Percentiles rank a stretch among this genome's conserved stretches.
phyloP scores from a whole-genome alignment of 805 yeast genomes.

The Saccharomycopsis sp. region DNA sequence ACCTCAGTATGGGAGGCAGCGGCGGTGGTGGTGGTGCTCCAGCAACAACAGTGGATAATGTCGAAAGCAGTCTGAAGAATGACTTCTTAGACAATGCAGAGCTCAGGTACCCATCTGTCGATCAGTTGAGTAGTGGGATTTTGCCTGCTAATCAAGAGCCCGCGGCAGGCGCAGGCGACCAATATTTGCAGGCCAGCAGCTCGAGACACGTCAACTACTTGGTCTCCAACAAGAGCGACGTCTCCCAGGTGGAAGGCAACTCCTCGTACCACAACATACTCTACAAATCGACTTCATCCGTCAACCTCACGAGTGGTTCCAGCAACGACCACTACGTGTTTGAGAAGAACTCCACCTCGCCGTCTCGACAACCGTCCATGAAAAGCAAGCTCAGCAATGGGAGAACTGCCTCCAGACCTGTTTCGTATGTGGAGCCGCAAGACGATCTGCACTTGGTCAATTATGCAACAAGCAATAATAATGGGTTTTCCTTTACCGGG shows the following conservation, averaged over 20 bases:
- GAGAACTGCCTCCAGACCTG: slow-evolving; percentile 4
- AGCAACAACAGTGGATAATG: too few species aligned
- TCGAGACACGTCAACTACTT: background rate
- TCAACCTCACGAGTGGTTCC: slow-evolving; percentile 3
- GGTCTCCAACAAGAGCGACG: slow-evolving; percentile 10
- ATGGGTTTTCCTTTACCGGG: slow-evolving; percentile 3
- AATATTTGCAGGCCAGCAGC: too few species aligned
- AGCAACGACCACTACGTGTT: slow-evolving; percentile 3
- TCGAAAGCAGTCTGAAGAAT: too few species aligned
- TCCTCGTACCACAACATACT: background rate
- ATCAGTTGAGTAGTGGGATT: too few species aligned
- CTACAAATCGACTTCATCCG: slow-evolving; percentile 9
- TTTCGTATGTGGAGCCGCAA: slow-evolving; percentile 3
- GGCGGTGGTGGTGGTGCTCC: too few species aligned
- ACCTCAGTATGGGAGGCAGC: too few species aligned
- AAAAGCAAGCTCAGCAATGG: slow-evolving; percentile 10
- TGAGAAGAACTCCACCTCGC: slow-evolving; percentile 3
- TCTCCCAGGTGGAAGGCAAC: too few species aligned
- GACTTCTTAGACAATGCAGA: slow-evolving; percentile 6
- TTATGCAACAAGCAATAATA: background rate
- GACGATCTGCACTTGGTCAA: background rate
- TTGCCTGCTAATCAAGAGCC: too few species aligned
- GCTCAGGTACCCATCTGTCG: slow-evolving; percentile 13
- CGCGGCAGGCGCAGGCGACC: too few species aligned
- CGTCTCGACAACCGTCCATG: slow-evolving; percentile 11